phyloP scores from a whole-genome alignment of 768 basidiomycete genomes.

The Mrakia blollopis region DNA sequence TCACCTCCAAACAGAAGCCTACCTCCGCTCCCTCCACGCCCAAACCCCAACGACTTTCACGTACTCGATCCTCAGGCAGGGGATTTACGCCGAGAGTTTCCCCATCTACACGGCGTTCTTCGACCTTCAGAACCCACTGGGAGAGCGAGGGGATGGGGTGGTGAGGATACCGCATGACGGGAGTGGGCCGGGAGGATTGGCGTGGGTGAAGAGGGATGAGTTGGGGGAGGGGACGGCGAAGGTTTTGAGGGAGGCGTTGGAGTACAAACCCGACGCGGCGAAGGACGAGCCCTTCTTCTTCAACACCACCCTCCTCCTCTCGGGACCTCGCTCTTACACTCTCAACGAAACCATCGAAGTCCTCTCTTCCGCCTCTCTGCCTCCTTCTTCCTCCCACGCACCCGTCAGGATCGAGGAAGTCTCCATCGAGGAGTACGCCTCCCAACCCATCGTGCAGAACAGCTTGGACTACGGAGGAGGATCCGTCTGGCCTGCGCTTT shows the following conservation, averaged over 20 bases:
- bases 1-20: constrained; percentile 28
- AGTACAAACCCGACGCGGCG: neutral
- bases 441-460: constrained; percentile 9
- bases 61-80: constrained; percentile 29
- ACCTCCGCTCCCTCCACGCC: constrained; percentile 10
- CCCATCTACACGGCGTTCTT: constrained; percentile 23
- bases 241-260: neutral
- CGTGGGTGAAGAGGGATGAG: constrained; percentile 34
- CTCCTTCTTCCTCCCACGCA: too few species aligned
- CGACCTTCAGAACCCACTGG: neutral
- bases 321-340: neutral
- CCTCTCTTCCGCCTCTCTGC: neutral
- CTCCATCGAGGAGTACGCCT: neutral
- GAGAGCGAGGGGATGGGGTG: neutral
- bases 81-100: constrained; percentile 27
- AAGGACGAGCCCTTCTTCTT: neutral
- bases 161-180: constrained; percentile 8
- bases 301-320: neutral
- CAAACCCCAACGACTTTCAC: constrained; percentile 5
- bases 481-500: constrained; percentile 14
- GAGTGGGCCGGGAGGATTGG: constrained; percentile 7
- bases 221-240: constrained; percentile 32
- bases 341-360: neutral
- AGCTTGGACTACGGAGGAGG: neutral
- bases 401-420: neutral